These are phyloP conservation scores for Sesbania bispinosa DNA, from an alignment of 306 rosid genomes.

Conservation along the genomic window DNA sequence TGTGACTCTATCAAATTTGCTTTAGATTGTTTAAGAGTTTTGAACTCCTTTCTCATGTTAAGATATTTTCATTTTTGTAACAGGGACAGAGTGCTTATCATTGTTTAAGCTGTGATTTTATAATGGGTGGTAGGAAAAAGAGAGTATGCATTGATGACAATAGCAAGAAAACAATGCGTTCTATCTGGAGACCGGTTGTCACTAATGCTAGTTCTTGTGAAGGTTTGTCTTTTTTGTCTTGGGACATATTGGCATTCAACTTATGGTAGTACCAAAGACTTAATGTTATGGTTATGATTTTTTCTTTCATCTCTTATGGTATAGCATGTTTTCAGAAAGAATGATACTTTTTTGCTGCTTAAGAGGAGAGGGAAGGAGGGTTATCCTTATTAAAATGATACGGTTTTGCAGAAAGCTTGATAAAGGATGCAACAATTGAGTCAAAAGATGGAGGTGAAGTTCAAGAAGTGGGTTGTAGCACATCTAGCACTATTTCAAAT, in stretches of 20 bases:
- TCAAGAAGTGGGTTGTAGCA: slow-evolving; percentile 38
- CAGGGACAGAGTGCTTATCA: slow-evolving; percentile 39
- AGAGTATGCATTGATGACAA: slow-evolving; percentile 27
- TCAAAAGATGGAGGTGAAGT: slow-evolving; percentile 34
- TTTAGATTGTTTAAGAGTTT: neutral
- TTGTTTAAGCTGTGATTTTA: slow-evolving; percentile 43
- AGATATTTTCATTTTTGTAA: neutral
- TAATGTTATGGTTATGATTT: neutral
- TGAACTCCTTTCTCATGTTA: neutral
- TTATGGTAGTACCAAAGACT: neutral
- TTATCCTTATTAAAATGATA: neutral
- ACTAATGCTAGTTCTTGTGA: slow-evolving; percentile 47
- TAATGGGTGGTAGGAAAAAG: slow-evolving; percentile 51
- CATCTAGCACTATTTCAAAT: slow-evolving; percentile 35
- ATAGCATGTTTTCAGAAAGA: neutral
- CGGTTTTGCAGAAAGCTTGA: slow-evolving; percentile 33
- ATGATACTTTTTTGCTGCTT: slow-evolving; percentile 1
- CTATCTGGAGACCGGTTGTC: slow-evolving; percentile 63
- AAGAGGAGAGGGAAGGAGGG: neutral
- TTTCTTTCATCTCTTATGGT: neutral
- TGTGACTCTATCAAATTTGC: neutral
- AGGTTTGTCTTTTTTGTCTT: slow-evolving; percentile 42
- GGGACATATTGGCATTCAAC: neutral
- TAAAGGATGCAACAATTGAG: slow-evolving; percentile 31
- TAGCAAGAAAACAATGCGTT: slow-evolving; percentile 28